Conservation (phyloP, 2,329 filamentous ascomycete genomes). For the Colletotrichum agaves region DNA sequence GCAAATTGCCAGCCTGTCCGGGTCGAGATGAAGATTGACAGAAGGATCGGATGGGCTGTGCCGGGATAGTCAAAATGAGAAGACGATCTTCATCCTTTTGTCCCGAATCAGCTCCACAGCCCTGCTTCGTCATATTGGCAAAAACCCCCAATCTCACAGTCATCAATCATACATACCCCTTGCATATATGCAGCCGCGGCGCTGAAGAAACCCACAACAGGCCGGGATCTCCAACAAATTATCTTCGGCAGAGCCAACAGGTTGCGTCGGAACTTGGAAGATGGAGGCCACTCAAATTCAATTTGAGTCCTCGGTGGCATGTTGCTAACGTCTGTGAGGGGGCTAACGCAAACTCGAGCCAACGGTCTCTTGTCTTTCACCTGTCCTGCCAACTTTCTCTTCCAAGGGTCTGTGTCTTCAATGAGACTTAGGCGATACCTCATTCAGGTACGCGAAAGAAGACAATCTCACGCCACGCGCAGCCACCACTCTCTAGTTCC, state of each 20-base stretch:
- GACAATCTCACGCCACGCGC: not conserved
- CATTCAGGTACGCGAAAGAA: not conserved
- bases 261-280: not conserved
- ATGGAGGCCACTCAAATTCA: slow-evolving; percentile 15
- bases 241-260: not conserved
- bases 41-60: not conserved
- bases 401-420: slow-evolving; percentile 2
- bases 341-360: no score
- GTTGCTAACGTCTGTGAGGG: no score
- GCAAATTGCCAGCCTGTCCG: not conserved
- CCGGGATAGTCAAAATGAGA: not conserved
- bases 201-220: not conserved
- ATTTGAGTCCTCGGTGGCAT: not conserved
- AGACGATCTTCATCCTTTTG: slow-evolving; percentile 3
- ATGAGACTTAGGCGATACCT: not conserved
- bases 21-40: not conserved
- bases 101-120: not conserved
- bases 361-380: no score
- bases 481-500: not conserved
- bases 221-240: not conserved
- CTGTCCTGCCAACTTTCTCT: not conserved
- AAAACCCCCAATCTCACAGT: slow-evolving; percentile 17
- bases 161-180: slow-evolving; percentile 23
- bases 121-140: slow-evolving; percentile 9
- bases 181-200: slow-evolving; percentile 24